phyloP scores from a whole-genome alignment of 257 asterid species.

The Handroanthus guayacan region DNA sequence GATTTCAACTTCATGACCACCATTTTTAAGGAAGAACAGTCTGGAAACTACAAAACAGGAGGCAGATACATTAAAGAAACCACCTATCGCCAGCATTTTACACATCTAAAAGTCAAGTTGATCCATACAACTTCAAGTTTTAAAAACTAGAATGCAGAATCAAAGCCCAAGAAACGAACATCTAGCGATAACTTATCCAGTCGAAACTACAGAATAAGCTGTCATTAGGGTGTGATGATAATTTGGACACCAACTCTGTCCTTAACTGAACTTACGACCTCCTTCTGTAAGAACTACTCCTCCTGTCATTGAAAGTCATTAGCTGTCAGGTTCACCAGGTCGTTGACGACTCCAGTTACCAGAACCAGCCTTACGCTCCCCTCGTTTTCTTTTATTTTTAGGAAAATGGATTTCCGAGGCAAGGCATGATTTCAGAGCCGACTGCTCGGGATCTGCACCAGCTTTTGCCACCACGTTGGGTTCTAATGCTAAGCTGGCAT shows the following conservation, averaged over 20 bases:
- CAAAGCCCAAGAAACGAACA: not conserved
- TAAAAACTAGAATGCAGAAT: conserved; percentile 27
- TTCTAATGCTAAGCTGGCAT: conserved; percentile 38
- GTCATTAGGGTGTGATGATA: not conserved
- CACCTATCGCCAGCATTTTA: not conserved
- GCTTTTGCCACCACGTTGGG: conserved; percentile 38
- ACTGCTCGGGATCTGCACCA: conserved; percentile 41
- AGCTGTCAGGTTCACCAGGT: conserved; percentile 65
- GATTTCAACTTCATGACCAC: not conserved
- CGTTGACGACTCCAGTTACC: conserved; percentile 71
- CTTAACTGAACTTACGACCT: not conserved
- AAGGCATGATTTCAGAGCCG: conserved; percentile 50
- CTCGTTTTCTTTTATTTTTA: conserved; percentile 79
- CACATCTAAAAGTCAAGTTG: conserved; percentile 16
- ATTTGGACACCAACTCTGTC: not conserved
- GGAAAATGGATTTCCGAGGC: conserved; percentile 68
- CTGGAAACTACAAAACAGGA: too few species aligned
- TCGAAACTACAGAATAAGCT: not conserved
- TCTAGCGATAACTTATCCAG: too few species aligned
- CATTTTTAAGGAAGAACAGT: too few species aligned
- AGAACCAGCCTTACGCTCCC: conserved; percentile 83
- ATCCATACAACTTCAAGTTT: conserved; percentile 24
- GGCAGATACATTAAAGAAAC: not conserved
- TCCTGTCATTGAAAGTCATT: conserved; percentile 20
- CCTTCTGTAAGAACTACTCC: not conserved